Conservation (phyloP, 176 grass and related monocot genomes). For the Metroxylon sagu region DNA sequence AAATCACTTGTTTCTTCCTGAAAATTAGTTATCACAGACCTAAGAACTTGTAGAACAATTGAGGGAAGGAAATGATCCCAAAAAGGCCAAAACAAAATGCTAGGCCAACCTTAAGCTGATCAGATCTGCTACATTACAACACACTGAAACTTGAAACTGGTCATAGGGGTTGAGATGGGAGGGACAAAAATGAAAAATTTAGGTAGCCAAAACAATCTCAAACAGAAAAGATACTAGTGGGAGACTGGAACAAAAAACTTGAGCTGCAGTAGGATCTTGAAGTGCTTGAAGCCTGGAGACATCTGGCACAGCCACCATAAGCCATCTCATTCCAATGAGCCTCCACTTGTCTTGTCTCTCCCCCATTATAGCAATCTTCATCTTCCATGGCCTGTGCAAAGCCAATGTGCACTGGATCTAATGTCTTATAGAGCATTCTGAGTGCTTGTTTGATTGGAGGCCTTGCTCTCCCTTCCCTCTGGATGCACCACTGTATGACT, state of each 20-base stretch:
- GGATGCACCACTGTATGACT: constrained; percentile 68
- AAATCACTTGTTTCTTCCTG: too few species aligned
- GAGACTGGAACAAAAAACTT: constrained; percentile 51
- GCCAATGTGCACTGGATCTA: constrained; percentile 62
- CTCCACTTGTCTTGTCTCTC: constrained; percentile 22
- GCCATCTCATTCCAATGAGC: constrained; percentile 33
- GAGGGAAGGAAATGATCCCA: too few species aligned
- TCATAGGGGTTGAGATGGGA: background rate
- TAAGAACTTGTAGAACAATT: too few species aligned
- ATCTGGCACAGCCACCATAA: constrained; percentile 35
- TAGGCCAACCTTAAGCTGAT: too few species aligned
- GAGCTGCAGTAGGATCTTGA: constrained; percentile 71
- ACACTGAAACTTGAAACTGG: background rate
- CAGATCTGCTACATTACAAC: too few species aligned
- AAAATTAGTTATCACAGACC: too few species aligned
- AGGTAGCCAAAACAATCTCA: constrained; percentile 9
- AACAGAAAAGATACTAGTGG: constrained; percentile 29
- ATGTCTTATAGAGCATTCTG: constrained; percentile 64
- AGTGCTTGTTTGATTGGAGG: constrained; percentile 90
- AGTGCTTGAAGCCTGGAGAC: constrained; percentile 78
- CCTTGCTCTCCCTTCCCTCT: constrained; percentile 53
- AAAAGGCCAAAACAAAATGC: too few species aligned
- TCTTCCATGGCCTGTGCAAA: constrained; percentile 35
- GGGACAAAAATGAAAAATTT: background rate
- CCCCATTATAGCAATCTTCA: constrained; percentile 18